Evolutionary conservation across 2,329 filamentous ascomycete genomes (phyloP), one percentile per base, ranked within the genome.

Genomic region (Neodidymelliopsis sp.): DNA sequence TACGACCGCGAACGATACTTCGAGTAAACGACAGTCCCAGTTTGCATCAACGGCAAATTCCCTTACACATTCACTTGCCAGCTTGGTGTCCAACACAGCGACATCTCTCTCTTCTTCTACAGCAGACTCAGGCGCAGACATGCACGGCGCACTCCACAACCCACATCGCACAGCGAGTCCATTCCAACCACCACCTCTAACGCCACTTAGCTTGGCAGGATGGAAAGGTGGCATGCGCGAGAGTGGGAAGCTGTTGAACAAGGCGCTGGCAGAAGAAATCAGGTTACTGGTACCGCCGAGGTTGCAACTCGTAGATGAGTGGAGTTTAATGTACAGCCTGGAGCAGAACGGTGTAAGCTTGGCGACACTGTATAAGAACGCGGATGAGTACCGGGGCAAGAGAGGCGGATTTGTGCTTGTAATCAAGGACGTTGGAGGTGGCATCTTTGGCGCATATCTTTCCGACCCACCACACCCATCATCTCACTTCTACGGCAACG

Each of bases 261-360:
- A 79, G 38, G 82, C 85, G 9, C 78, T 97, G 22, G 94, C 93
- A 2, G 94, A 97, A 75, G 94, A 97, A 77, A 96, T 97, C 48
- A 83, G 94, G 36, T 83, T 95, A 28, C 86, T 97, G 65, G 79
- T 97, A 16, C 94, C 94, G 1, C 86, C 95, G 58, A 82, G 94
- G 37, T 76, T 97, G 52, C 90, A 96, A 73, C 85, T 99, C 33
- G 84, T 88, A 52, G 92, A 97, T 60, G 84, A 88, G 53, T 99
- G 94, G 94, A 82, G 81, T 43, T 77, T 97, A 39, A 82, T 88
- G 27, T 99, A 97, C 75, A 95, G 90, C 58, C 79, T 99, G 25
- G 92, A 96, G 65, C 89, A 95, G 73, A 87, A 99, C 72, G 94
- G 94, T 10, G 90, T 92, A 40, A 94, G 90, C 56, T 75, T 99